Evolutionary conservation across 257 asterid species (phyloP).

Genomic region (Plantago ovata): DNA sequence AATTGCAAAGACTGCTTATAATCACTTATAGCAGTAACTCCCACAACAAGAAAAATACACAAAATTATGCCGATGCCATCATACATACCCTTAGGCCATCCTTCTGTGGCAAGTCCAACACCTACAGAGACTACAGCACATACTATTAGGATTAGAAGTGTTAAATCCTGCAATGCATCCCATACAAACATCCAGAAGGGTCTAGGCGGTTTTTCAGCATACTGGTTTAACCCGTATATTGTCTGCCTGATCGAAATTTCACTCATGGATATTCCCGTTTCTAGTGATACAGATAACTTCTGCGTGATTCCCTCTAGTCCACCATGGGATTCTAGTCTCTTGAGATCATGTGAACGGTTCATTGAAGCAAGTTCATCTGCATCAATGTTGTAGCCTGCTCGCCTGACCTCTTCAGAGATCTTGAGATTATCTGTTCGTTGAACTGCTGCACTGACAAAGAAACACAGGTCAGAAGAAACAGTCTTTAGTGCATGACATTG

Average conservation of each 20-base stretch:
- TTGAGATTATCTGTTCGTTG: slow-evolving; percentile 26
- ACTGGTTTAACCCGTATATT: slow-evolving; percentile 53
- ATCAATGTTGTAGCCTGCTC: slow-evolving; percentile 52
- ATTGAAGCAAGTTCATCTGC: slow-evolving; percentile 73
- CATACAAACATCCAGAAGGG: slow-evolving; percentile 64
- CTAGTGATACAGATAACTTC: slow-evolving; percentile 47
- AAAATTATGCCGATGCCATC: slow-evolving; percentile 69
- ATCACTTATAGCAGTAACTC: slow-evolving; percentile 72
- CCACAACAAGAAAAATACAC: slow-evolving; percentile 61
- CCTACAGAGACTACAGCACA: slow-evolving; percentile 70
- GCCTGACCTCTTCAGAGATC: slow-evolving; percentile 44
- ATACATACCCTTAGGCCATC: slow-evolving; percentile 79
- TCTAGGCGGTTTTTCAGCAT: slow-evolving; percentile 57
- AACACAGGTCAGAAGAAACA: slow-evolving; percentile 17
- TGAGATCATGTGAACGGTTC: slow-evolving; percentile 52
- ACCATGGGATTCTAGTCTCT: slow-evolving; percentile 45
- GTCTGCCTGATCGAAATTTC: slow-evolving; percentile 41
- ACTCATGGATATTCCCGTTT: slow-evolving; percentile 39
- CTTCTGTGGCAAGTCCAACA: slow-evolving; percentile 73
- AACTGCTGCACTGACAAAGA: slow-evolving; percentile 35
- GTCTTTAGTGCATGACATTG: background rate
- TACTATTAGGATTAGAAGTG: slow-evolving; percentile 58
- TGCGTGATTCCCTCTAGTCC: slow-evolving; percentile 54
- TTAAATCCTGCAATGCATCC: slow-evolving; percentile 82
- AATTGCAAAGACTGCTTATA: slow-evolving; percentile 82